Evolutionary conservation across 1,284 basidiomycete genomes (phyloP).

Genomic region (Blastosporella zonata): DNA sequence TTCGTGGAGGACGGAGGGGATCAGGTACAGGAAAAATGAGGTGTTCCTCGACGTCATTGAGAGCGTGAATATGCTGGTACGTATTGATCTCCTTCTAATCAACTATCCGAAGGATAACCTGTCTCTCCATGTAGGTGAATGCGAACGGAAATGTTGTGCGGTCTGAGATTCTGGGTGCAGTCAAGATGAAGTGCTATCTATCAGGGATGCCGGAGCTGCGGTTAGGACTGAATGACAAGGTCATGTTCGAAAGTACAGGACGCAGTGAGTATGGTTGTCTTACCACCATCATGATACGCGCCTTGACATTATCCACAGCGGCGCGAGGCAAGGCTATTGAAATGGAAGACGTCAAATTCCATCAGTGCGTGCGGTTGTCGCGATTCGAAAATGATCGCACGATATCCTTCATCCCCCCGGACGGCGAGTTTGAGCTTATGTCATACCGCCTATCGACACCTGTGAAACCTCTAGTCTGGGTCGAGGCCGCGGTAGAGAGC

Average conservation of each 20-base stretch:
- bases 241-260: slow-evolving; percentile 98
- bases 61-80: slow-evolving; percentile 91
- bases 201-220: slow-evolving; percentile 98
- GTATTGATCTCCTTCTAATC: slow-evolving; percentile 24
- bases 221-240: slow-evolving; percentile 97
- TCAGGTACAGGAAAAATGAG: slow-evolving; percentile 98
- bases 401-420: slow-evolving; percentile 98
- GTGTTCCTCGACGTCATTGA: slow-evolving; percentile 99
- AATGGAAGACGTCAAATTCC: slow-evolving; percentile 99
- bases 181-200: slow-evolving; percentile 99
- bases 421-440: slow-evolving; percentile 99
- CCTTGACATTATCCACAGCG: slow-evolving; percentile 43
- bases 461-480: slow-evolving; percentile 98
- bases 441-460: slow-evolving; percentile 94
- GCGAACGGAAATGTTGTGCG: slow-evolving; percentile 96
- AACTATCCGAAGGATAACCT: neutral
- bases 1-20: slow-evolving; percentile 97
- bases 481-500: slow-evolving; percentile 94
- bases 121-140: slow-evolving; percentile 70
- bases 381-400: slow-evolving; percentile 99
- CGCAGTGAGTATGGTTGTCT: slow-evolving; percentile 60
- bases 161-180: slow-evolving; percentile 94
- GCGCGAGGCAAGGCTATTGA: slow-evolving; percentile 97
- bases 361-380: slow-evolving; percentile 99
- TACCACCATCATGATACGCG: neutral